Evolutionary conservation across 2,329 filamentous ascomycete genomes (phyloP).

Genomic region (Calonectria montana): DNA sequence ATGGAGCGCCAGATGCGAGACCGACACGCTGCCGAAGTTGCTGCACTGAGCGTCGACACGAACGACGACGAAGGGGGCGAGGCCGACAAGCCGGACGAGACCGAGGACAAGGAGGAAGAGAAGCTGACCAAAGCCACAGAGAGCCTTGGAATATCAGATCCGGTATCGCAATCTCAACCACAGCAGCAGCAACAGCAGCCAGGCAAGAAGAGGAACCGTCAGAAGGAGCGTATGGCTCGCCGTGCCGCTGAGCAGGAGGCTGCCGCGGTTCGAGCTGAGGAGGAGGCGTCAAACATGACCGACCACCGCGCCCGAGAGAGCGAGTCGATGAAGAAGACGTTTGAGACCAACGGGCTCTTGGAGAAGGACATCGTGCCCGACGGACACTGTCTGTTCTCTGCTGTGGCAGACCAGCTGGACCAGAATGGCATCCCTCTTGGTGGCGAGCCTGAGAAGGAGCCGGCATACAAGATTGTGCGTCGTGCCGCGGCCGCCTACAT

Average conservation of each 20-base stretch:
- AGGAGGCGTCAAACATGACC: conserved; percentile 80
- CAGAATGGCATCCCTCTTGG: conserved; percentile 60
- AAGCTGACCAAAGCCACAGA: conserved; percentile 33
- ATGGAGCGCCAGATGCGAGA: conserved; percentile 76
- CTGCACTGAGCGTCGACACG: conserved; percentile 50
- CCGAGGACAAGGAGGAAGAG: conserved; percentile 31
- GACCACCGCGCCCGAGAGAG: conserved; percentile 79
- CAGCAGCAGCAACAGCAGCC: conserved; percentile 35
- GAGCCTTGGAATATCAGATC: conserved; percentile 35
- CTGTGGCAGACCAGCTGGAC: conserved; percentile 85
- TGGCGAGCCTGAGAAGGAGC: conserved; percentile 35
- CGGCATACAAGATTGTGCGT: conserved; percentile 75
- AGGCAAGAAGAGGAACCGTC: conserved; percentile 84
- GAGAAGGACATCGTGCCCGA: conserved; percentile 89
- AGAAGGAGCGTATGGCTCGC: conserved; percentile 90
- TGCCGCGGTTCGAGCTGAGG: conserved; percentile 72
- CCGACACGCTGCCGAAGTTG: conserved; percentile 72
- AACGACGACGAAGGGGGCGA: conserved; percentile 28
- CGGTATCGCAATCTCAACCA: neutral
- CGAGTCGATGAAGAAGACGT: conserved; percentile 74
- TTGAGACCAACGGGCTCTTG: conserved; percentile 71
- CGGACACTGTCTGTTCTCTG: conserved; percentile 94
- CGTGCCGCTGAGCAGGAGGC: conserved; percentile 87
- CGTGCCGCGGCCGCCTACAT: conserved; percentile 83
- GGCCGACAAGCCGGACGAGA: conserved; percentile 29